Evolutionary conservation across 1,284 basidiomycete species (phyloP).

Genomic region (Melampsora americana): DNA sequence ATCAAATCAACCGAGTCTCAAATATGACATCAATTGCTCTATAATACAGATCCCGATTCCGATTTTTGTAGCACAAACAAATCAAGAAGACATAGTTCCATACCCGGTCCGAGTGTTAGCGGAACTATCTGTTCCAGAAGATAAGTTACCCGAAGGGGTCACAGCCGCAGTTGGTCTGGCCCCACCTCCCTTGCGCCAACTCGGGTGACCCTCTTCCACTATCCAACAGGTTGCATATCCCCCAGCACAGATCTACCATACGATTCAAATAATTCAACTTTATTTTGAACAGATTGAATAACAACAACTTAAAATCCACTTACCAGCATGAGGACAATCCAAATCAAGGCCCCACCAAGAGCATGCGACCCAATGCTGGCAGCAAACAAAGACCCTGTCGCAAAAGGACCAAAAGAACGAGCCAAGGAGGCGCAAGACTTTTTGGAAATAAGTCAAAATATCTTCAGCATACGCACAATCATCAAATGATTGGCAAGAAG

Average conservation of each 20-base stretch:
- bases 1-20: no score
- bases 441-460: background rate
- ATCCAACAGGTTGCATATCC: background rate
- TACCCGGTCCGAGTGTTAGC: background rate
- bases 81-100: background rate
- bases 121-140: background rate
- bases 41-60: no score
- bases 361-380: background rate
- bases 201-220: slow-evolving; percentile 5
- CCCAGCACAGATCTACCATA: background rate
- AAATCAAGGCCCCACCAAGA: background rate
- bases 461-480: background rate
- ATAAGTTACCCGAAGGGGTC: no score
- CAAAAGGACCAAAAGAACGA: background rate
- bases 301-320: background rate
- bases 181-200: slow-evolving; percentile 6
- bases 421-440: slow-evolving; percentile 12
- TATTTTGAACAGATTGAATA: background rate
- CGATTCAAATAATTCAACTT: background rate
- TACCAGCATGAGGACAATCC: background rate
- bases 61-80: background rate
- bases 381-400: background rate
- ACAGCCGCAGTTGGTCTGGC: no score
- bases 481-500: background rate
- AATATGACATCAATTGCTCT: no score